phyloP scores from a whole-genome alignment of 1,139 yeast genomes.

The Taphrina betulina region DNA sequence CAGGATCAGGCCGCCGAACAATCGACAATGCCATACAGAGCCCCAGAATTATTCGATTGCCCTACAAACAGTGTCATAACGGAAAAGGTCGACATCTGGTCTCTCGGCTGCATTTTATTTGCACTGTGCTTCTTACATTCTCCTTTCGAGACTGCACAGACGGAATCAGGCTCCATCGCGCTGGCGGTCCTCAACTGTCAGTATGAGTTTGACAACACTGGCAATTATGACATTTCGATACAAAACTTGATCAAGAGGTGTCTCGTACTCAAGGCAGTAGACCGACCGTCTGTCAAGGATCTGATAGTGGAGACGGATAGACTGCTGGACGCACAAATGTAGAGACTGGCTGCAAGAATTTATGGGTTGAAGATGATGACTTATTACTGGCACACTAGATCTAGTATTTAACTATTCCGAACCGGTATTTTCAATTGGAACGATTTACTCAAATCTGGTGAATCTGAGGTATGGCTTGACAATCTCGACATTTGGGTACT shows the following conservation, averaged over 20 bases:
- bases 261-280: constrained; percentile 57
- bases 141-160: constrained; percentile 77
- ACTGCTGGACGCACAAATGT: too few species aligned
- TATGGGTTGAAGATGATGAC: too few species aligned
- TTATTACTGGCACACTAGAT: too few species aligned
- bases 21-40: constrained; percentile 82
- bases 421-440: too few species aligned
- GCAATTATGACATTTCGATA: constrained; percentile 53
- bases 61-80: constrained; percentile 61
- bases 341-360: too few species aligned
- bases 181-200: constrained; percentile 74
- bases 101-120: constrained; percentile 79
- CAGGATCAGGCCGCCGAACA: constrained; percentile 84
- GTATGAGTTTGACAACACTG: constrained; percentile 60
- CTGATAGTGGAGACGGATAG: constrained; percentile 47
- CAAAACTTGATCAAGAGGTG: constrained; percentile 60
- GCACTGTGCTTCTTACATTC: constrained; percentile 74
- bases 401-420: too few species aligned
- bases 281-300: constrained; percentile 64
- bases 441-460: constrained; percentile 13
- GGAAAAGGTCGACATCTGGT: constrained; percentile 69
- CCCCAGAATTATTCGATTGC: constrained; percentile 84
- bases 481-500: constrained; percentile 74
- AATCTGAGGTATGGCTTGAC: constrained; percentile 63
- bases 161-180: constrained; percentile 77